Evolutionary conservation across 257 asterid genomes (phyloP).

Genomic region (Capsicum rhomboideum): DNA sequence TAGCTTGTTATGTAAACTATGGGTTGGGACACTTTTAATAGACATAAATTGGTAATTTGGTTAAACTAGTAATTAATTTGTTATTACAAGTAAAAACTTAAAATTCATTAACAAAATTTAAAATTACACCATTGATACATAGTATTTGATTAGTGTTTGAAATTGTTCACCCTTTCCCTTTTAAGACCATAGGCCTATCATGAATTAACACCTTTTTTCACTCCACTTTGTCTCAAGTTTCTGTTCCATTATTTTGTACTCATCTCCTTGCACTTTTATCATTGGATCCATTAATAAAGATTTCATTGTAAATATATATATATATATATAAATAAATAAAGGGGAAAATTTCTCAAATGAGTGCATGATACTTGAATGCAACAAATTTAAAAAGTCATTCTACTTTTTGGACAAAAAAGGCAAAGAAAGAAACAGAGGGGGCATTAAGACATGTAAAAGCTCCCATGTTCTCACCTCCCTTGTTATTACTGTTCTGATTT

Average conservation of each 20-base stretch:
- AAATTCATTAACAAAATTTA: neutral
- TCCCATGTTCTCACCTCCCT: neutral
- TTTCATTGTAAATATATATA: neutral
- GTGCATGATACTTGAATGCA: slow-evolving; percentile 20
- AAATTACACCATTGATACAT: neutral
- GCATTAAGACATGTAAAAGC: slow-evolving; percentile 15
- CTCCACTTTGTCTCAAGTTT: slow-evolving; percentile 1
- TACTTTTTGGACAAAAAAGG: slow-evolving; percentile 1
- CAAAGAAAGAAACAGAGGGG: slow-evolving; percentile 27
- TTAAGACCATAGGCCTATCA: neutral
- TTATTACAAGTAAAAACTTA: neutral
- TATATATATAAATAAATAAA: neutral
- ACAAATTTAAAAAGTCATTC: slow-evolving; percentile 15
- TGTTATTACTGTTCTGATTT: slow-evolving; percentile 11
- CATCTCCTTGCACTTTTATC: slow-evolving; percentile 24
- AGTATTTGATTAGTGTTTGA: neutral
- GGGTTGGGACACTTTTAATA: neutral
- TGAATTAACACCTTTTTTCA: neutral
- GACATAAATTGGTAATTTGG: neutral
- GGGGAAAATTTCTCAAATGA: slow-evolving; percentile 18
- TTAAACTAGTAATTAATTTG: no score
- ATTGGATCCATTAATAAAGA: slow-evolving; percentile 49
- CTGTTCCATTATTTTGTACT: slow-evolving; percentile 29
- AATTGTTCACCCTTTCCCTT: neutral
- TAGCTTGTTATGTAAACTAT: neutral